These are phyloP conservation scores for Cyberlindnera maritima DNA, from an alignment of 805 yeast species.

Conservation along the genomic window DNA sequence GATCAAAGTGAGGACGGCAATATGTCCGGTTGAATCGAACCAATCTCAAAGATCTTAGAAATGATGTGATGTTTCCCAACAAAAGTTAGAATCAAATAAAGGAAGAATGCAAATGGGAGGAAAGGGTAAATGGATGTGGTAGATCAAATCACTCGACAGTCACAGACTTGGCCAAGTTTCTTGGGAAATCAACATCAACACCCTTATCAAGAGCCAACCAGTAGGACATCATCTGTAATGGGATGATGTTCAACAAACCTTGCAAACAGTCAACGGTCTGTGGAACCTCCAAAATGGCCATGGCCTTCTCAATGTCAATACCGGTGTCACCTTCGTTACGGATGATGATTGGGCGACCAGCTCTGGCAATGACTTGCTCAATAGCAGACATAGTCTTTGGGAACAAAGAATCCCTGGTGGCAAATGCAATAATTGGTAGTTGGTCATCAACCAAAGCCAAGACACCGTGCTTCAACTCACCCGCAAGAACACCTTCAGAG, in stretches of 20 bases:
- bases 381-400: constrained; percentile 95
- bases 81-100: constrained; percentile 17
- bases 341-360: constrained; percentile 93
- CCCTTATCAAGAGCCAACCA: constrained; percentile 96
- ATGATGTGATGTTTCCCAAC: not conserved
- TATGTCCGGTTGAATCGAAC: no score
- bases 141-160: constrained; percentile 75
- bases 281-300: constrained; percentile 85
- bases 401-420: constrained; percentile 93
- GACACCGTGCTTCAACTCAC: constrained; percentile 98
- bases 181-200: constrained; percentile 96
- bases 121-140: constrained; percentile 31
- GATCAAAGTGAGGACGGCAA: no score
- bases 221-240: constrained; percentile 93
- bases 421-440: constrained; percentile 92
- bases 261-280: constrained; percentile 96
- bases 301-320: constrained; percentile 51
- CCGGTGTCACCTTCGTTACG: constrained; percentile 79
- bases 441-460: constrained; percentile 93
- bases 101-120: constrained; percentile 25
- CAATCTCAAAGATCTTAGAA: no score
- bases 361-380: constrained; percentile 95
- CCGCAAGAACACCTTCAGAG: constrained; percentile 98
- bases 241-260: constrained; percentile 91
- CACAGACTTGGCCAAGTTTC: constrained; percentile 97